phyloP scores from a whole-genome alignment of 345 rosid species.

The Rhizophora mangle region DNA sequence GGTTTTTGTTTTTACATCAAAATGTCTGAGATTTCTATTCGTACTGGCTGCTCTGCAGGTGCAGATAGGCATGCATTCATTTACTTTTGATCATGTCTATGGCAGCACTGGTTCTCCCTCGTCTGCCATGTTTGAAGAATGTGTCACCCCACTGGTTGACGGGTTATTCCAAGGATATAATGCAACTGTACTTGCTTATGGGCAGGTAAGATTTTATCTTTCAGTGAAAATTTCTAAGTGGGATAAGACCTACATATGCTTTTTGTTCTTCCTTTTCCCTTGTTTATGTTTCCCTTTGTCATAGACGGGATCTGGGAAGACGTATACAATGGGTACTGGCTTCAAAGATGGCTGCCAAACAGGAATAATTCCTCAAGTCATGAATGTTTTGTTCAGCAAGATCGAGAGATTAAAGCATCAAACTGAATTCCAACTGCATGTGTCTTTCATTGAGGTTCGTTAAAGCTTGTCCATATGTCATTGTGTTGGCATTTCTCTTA shows the following conservation, averaged over 20 bases:
- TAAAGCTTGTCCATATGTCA: slow-evolving; percentile 10
- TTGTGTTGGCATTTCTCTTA: neutral
- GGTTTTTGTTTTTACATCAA: neutral
- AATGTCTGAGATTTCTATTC: slow-evolving; percentile 2
- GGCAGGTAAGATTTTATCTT: slow-evolving; percentile 60
- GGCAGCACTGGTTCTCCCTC: slow-evolving; percentile 83
- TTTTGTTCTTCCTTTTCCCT: slow-evolving; percentile 8
- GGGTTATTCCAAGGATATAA: slow-evolving; percentile 99
- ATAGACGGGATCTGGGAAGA: slow-evolving; percentile 99
- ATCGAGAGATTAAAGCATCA: slow-evolving; percentile 74
- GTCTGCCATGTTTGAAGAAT: slow-evolving; percentile 85
- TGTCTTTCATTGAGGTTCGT: slow-evolving; percentile 95
- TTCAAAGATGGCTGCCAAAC: slow-evolving; percentile 72
- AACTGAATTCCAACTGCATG: slow-evolving; percentile 79
- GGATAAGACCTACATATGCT: neutral
- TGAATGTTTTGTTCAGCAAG: slow-evolving; percentile 78
- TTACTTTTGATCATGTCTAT: slow-evolving; percentile 96
- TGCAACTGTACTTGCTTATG: slow-evolving; percentile 98
- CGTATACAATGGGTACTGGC: slow-evolving; percentile 98
- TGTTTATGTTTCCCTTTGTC: slow-evolving; percentile 19
- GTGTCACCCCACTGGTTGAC: slow-evolving; percentile 79
- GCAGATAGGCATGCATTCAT: slow-evolving; percentile 91
- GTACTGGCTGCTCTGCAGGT: slow-evolving; percentile 47
- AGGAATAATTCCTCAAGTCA: slow-evolving; percentile 84
- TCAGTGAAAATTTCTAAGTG: slow-evolving; percentile 4